Evolutionary conservation across 768 basidiomycete genomes (phyloP).

Genomic region (Phylloporus sp.): DNA sequence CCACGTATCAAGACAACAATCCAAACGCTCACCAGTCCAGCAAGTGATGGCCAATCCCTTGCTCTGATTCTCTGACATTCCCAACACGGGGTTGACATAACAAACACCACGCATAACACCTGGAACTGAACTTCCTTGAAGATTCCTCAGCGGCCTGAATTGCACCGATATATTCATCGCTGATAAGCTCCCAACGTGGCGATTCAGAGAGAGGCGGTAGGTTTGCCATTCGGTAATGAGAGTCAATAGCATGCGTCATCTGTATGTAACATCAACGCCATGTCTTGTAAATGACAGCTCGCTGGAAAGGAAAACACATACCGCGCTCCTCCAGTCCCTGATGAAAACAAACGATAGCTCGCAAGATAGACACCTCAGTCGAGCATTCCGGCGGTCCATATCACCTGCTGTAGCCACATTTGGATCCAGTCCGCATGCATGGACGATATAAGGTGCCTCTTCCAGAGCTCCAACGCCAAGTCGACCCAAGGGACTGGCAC

Average conservation of each 20-base stretch:
- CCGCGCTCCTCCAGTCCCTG: too few relatives aligned
- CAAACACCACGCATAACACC: background rate
- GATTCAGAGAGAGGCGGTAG: background rate
- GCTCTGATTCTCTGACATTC: too few relatives aligned
- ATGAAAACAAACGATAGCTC: too few relatives aligned
- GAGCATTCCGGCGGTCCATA: slow-evolving; percentile 8
- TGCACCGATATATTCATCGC: background rate
- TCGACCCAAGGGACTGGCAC: too few relatives aligned
- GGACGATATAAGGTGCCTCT: slow-evolving; percentile 2
- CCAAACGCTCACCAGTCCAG: background rate
- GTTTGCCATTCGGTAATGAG: background rate
- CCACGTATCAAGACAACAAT: background rate
- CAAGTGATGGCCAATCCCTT: too few relatives aligned
- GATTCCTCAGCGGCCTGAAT: background rate
- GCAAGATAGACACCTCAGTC: background rate
- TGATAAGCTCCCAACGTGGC: background rate
- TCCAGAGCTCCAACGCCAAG: too few relatives aligned
- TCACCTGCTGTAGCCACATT: slow-evolving; percentile 6
- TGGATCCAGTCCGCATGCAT: slow-evolving; percentile 6
- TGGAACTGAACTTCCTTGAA: background rate
- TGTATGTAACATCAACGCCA: too few relatives aligned
- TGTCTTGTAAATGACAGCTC: too few relatives aligned
- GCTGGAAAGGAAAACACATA: background rate
- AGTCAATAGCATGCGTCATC: background rate
- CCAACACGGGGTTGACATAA: background rate